Conservation (phyloP, 257 asterid genomes). For the Solanum bulbocastanum region DNA sequence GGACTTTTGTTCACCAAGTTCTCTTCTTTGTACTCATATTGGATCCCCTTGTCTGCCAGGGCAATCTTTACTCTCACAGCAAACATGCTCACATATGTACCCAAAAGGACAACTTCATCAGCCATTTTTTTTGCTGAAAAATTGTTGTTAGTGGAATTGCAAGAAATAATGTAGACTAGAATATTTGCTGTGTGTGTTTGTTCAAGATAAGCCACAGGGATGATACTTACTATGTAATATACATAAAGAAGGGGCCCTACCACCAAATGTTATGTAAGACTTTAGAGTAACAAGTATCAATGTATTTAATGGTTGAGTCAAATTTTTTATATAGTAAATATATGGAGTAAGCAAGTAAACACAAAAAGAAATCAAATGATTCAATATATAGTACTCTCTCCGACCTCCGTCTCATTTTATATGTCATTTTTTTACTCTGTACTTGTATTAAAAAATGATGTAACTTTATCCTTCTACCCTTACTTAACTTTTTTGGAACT, state of each 20-base stretch:
- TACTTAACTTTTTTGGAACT: too few relatives aligned
- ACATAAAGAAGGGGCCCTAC: neutral
- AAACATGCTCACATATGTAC: slow-evolving; percentile 11
- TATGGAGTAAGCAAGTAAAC: too few relatives aligned
- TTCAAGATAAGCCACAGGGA: neutral
- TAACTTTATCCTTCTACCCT: too few relatives aligned
- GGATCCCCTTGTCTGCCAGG: slow-evolving; percentile 12
- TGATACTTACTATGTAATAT: neutral
- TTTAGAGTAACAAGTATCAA: too few relatives aligned
- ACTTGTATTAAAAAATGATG: too few relatives aligned
- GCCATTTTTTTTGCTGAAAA: neutral
- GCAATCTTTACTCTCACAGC: slow-evolving; percentile 19
- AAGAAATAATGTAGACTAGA: neutral
- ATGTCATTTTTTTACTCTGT: too few relatives aligned
- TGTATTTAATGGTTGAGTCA: too few relatives aligned
- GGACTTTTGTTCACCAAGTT: slow-evolving; percentile 2
- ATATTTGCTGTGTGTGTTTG: neutral
- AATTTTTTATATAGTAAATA: too few relatives aligned
- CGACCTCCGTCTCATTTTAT: too few relatives aligned
- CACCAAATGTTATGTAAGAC: neutral
- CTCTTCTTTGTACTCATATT: slow-evolving; percentile 8
- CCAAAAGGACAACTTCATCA: slow-evolving; percentile 8
- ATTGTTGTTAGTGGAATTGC: neutral
- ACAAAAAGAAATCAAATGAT: too few relatives aligned
- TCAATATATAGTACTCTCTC: too few relatives aligned